phyloP scores from a whole-genome alignment of 2,329 filamentous ascomycete genomes.

The Chrysoporthe puriensis region DNA sequence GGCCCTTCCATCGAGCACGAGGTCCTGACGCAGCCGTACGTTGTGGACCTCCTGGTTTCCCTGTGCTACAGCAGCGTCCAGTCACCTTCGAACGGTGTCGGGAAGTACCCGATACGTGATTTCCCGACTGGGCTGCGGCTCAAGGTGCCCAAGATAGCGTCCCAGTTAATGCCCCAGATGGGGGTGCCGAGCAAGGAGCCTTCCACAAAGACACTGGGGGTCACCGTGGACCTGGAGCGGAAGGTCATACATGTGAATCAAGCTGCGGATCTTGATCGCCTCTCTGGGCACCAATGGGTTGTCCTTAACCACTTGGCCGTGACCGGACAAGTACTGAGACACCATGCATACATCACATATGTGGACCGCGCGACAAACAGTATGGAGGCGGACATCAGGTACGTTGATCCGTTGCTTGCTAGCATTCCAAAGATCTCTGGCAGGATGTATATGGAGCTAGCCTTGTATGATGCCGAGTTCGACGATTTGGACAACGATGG shows the following conservation, averaged over 20 bases:
- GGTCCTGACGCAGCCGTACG: constrained; percentile 75
- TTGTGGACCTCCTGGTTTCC: constrained; percentile 82
- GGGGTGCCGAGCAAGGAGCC: not conserved
- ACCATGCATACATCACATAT: constrained; percentile 16
- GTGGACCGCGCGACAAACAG: constrained; percentile 5
- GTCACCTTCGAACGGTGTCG: not conserved
- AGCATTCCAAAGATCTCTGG: not conserved
- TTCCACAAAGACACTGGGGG: constrained; percentile 15
- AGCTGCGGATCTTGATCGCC: not conserved
- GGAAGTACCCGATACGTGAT: constrained; percentile 43
- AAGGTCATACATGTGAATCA: not conserved
- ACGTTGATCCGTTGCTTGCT: not conserved
- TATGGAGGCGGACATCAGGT: not conserved
- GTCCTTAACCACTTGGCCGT: constrained; percentile 5
- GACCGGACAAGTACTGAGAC: not conserved
- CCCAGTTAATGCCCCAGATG: constrained; percentile 29
- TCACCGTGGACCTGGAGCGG: constrained; percentile 21
- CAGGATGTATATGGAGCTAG: constrained; percentile 31
- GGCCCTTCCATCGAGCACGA: constrained; percentile 86
- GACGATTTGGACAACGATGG: constrained; percentile 51
- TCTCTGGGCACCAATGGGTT: constrained; percentile 18
- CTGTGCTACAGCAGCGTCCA: constrained; percentile 72
- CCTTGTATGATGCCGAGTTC: constrained; percentile 59
- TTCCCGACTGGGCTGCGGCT: constrained; percentile 48
- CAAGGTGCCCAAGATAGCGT: constrained; percentile 34